These are phyloP conservation scores for Russula abietina DNA, from an alignment of 768 basidiomycete genomes.

Conservation along the genomic window DNA sequence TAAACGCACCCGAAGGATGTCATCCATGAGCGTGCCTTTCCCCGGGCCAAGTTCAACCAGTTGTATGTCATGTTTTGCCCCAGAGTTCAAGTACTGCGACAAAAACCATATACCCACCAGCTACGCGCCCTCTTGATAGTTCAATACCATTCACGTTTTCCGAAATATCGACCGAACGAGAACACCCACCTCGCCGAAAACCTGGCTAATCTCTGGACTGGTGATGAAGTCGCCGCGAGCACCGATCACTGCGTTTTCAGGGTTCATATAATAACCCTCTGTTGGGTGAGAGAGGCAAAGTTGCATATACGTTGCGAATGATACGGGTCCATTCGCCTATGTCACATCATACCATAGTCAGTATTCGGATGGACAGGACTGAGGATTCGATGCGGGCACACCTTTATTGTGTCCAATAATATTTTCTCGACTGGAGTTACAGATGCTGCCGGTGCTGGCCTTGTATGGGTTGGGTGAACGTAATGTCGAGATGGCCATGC, in stretches of 20 bases:
- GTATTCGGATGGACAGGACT: background rate
- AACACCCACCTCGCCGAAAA: slow-evolving; percentile 85
- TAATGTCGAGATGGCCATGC: slow-evolving; percentile 1
- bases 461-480: background rate
- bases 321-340: slow-evolving; percentile 86
- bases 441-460: background rate
- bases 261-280: slow-evolving; percentile 87
- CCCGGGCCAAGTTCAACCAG: slow-evolving; percentile 93
- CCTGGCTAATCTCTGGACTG: slow-evolving; percentile 92
- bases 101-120: slow-evolving; percentile 83
- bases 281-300: slow-evolving; percentile 85
- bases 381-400: slow-evolving; percentile 28
- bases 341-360: background rate
- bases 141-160: slow-evolving; percentile 36
- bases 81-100: slow-evolving; percentile 61
- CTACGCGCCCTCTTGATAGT: slow-evolving; percentile 41
- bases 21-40: slow-evolving; percentile 84
- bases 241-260: slow-evolving; percentile 73
- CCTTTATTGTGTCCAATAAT: slow-evolving; percentile 68
- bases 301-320: slow-evolving; percentile 87
- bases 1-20: slow-evolving; percentile 70
- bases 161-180: background rate
- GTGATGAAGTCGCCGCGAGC: slow-evolving; percentile 89
- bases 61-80: slow-evolving; percentile 46
- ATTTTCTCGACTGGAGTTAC: slow-evolving; percentile 50